These are phyloP conservation scores for Perkinsus olseni DNA, from an alignment of 169 alveolate genomes.

Conservation along the genomic window DNA sequence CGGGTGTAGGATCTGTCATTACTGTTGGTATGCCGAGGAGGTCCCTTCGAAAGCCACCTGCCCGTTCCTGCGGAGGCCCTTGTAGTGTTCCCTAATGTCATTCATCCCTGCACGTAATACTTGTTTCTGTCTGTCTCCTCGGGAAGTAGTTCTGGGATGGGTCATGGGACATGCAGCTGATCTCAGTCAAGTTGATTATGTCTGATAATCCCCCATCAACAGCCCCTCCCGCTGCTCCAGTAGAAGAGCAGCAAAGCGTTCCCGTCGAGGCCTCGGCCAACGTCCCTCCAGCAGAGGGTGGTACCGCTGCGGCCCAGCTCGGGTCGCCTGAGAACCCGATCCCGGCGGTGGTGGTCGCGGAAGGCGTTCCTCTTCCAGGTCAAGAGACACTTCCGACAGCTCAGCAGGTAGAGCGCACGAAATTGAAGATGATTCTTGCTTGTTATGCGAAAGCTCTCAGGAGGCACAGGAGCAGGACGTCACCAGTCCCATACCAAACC, in stretches of 20 bases:
- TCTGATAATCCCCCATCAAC: not conserved
- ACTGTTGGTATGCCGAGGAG: not conserved
- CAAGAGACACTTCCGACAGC: not conserved
- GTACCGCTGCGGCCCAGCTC: not conserved
- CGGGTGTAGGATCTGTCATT: not conserved
- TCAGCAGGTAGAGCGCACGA: no score
- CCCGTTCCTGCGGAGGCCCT: not conserved
- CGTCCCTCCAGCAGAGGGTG: not conserved
- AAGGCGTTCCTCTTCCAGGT: not conserved
- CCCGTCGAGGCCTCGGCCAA: not conserved
- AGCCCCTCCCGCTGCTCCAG: not conserved
- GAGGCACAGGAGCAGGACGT: not conserved
- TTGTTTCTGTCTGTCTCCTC: no score
- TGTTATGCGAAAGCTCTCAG: not conserved
- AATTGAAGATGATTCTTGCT: no score
- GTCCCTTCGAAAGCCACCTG: not conserved
- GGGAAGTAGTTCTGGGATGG: no score
- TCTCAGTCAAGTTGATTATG: not conserved
- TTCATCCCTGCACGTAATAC: no score
- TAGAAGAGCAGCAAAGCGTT: not conserved
- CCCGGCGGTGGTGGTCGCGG: not conserved
- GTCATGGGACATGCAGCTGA: no score
- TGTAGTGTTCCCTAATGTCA: not conserved
- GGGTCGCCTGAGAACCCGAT: not conserved
- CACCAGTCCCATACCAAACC: not conserved